Evolutionary conservation across 768 basidiomycete genomes (phyloP).

Genomic region (Pleurotus citrinopileatus): DNA sequence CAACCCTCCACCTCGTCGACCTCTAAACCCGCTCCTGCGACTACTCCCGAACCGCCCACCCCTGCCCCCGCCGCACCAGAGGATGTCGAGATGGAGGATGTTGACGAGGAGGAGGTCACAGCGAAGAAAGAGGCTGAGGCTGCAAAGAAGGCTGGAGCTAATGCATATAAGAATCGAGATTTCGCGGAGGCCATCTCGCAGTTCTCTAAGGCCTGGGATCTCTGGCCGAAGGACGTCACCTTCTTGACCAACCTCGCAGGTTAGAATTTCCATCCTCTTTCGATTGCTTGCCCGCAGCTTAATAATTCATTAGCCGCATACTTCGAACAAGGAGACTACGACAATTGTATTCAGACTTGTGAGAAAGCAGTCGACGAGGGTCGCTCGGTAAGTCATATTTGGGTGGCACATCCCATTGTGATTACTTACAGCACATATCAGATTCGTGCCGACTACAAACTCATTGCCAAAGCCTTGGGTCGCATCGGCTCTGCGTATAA

Average conservation of each 20-base stretch:
- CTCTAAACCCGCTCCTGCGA: slow-evolving; percentile 28
- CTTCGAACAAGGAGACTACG: slow-evolving; percentile 91
- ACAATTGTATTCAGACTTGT: slow-evolving; percentile 86
- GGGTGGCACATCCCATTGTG: not conserved
- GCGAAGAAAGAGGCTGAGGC: slow-evolving; percentile 77
- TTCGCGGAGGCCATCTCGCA: slow-evolving; percentile 73
- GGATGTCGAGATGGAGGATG: slow-evolving; percentile 68
- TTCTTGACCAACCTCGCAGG: slow-evolving; percentile 91
- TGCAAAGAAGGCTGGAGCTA: slow-evolving; percentile 75
- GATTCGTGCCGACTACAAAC: slow-evolving; percentile 91
- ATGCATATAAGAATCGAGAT: slow-evolving; percentile 82
- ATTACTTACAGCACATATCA: slow-evolving; percentile 24
- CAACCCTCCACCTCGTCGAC: slow-evolving; percentile 38
- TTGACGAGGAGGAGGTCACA: slow-evolving; percentile 66
- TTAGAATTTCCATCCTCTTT: slow-evolving; percentile 25
- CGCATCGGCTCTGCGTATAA: slow-evolving; percentile 85
- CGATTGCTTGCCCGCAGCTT: too few relatives aligned
- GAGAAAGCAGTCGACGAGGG: slow-evolving; percentile 98
- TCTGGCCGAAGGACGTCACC: slow-evolving; percentile 90
- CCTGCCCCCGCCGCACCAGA: slow-evolving; percentile 33
- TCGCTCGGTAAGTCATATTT: slow-evolving; percentile 50
- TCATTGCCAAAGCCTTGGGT: slow-evolving; percentile 91
- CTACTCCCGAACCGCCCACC: slow-evolving; percentile 24
- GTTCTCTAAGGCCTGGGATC: slow-evolving; percentile 89
- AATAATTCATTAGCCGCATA: slow-evolving; percentile 88